phyloP scores from a whole-genome alignment of 345 rosid species.

The Xanthoceras sorbifolium region DNA sequence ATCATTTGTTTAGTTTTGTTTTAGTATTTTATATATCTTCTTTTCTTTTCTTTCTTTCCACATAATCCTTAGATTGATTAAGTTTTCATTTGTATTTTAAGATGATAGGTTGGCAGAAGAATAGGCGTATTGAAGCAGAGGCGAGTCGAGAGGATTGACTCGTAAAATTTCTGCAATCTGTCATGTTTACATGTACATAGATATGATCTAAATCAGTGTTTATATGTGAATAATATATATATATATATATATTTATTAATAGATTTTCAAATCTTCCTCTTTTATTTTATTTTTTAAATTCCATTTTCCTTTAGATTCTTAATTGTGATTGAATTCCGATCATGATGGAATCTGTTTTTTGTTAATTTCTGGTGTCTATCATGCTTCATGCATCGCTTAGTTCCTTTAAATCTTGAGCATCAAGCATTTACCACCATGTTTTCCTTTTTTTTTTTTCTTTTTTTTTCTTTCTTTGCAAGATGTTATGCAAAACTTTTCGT shows the following conservation, averaged over 20 bases:
- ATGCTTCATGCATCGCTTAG: not conserved
- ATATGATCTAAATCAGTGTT: not conserved
- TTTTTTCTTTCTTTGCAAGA: too few relatives aligned
- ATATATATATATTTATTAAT: not conserved
- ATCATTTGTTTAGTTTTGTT: not conserved
- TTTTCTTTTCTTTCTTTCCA: not conserved
- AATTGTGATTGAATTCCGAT: not conserved
- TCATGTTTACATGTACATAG: not conserved
- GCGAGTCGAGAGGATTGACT: not conserved
- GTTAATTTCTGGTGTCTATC: not conserved
- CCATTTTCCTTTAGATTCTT: not conserved
- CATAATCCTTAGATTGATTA: not conserved
- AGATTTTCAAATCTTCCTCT: not conserved
- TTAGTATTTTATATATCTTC: not conserved
- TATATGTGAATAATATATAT: not conserved
- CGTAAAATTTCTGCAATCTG: not conserved
- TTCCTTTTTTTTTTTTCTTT: too few relatives aligned
- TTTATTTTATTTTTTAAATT: not conserved
- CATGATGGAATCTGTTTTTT: not conserved
- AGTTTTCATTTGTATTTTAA: not conserved
- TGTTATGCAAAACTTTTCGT: too few relatives aligned
- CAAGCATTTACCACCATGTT: too few relatives aligned
- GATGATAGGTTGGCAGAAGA: constrained; percentile 7
- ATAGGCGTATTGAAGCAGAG: not conserved
- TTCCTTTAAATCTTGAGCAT: too few relatives aligned